Percentiles rank a stretch among this genome's conserved stretches.
phyloP scores from a whole-genome alignment of 495 filamentous ascomycete species.

The Penicillium silybi region DNA sequence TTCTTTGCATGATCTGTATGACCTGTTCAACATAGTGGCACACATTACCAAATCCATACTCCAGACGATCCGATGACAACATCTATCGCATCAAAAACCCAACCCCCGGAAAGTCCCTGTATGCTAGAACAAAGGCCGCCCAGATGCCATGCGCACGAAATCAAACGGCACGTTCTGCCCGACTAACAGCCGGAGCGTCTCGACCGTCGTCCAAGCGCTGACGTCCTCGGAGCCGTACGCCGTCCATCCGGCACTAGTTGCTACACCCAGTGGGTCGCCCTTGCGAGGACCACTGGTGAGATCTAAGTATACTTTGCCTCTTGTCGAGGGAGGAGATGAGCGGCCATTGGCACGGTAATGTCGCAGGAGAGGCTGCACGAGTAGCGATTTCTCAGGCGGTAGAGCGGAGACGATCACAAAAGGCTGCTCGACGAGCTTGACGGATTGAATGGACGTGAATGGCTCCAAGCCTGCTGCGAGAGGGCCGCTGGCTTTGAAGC shows the following conservation, averaged over 20 bases:
- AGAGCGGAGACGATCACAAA: conserved; percentile 78
- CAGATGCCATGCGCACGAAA: conserved; percentile 75
- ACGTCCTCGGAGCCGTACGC: conserved; percentile 76
- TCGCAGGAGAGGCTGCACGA: conserved; percentile 74
- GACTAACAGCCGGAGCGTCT: conserved; percentile 71
- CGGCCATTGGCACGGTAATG: conserved; percentile 50
- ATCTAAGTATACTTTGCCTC: conserved; percentile 76
- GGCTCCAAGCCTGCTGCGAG: conserved; percentile 65
- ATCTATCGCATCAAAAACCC: conserved; percentile 11
- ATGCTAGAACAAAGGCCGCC: conserved; percentile 59
- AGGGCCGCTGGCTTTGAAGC: conserved; percentile 66
- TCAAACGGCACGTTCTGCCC: conserved; percentile 85
- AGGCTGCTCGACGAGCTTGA: conserved; percentile 68
- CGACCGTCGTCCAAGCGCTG: conserved; percentile 75
- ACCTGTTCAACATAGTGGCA: not conserved
- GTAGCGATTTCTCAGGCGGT: conserved; percentile 69
- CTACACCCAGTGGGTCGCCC: conserved; percentile 63
- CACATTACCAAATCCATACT: not conserved
- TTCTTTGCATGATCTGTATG: not conserved
- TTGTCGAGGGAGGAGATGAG: conserved; percentile 44
- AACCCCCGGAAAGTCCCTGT: not conserved
- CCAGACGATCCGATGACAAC: conserved; percentile 7
- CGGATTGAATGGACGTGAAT: conserved; percentile 73
- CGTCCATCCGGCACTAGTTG: conserved; percentile 67
- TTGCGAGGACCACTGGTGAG: conserved; percentile 66